These are phyloP conservation scores for Echites panduratus DNA, from an alignment of 257 asterid genomes.

Conservation along the genomic window DNA sequence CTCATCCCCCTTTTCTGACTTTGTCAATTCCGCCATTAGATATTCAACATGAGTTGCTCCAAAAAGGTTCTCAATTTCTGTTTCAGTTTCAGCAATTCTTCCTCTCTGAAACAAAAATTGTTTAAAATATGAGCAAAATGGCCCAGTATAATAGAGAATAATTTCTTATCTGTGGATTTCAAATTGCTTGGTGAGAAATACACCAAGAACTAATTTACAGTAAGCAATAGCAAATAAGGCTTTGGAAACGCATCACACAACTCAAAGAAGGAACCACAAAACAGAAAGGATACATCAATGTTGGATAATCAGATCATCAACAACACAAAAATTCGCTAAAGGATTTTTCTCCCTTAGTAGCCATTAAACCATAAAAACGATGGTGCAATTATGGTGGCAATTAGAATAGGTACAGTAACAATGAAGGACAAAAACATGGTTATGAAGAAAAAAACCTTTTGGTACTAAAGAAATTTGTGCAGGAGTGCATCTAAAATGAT, in stretches of 20 bases:
- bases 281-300: neutral
- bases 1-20: conserved; percentile 71
- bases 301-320: neutral
- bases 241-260: neutral
- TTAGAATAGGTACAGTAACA: neutral
- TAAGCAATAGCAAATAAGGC: neutral
- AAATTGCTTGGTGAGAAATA: neutral
- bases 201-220: neutral
- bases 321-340: neutral
- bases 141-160: neutral
- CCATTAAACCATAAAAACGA: neutral
- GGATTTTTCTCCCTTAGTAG: neutral
- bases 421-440: neutral
- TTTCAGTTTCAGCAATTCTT: conserved; percentile 68
- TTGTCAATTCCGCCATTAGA: conserved; percentile 66
- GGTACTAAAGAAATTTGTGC: neutral
- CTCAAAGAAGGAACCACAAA: neutral
- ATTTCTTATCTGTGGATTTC: neutral
- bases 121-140: neutral
- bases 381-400: neutral
- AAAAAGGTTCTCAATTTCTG: conserved; percentile 66
- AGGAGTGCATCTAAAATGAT: neutral
- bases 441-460: neutral
- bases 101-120: conserved; percentile 51
- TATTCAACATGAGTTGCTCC: conserved; percentile 75